Evolutionary conservation across 192 early-diverging fungal genomes (phyloP), one percentile per base, ranked within the genome.

Genomic region (Backusella liffmaniae): DNA sequence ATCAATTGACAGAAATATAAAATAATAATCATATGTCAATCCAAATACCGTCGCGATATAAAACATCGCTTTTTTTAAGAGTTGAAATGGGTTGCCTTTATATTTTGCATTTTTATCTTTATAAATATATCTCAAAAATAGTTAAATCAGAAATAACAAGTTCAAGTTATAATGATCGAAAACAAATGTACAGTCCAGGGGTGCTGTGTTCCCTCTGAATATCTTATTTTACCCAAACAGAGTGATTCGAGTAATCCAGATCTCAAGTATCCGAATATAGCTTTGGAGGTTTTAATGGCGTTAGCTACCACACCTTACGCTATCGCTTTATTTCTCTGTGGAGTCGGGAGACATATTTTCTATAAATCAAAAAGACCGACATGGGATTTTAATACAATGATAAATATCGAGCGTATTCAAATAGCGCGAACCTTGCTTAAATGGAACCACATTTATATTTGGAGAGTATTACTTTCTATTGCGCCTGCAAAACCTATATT

Each of bases 321-420:
- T 9, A 3, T 69, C 10, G 67, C 8, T n/a, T 23, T 69, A 12
- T 69, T 69, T 37, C 36, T 36, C 9, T 36, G 2, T 36, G 67
- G 37, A 21, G 5, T 69, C 2, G 34, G 21, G 4, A 41, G 35
- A 41, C 67, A 69, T 69, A 12, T 36, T 23, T 15, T 69, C 0
- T 23, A 36, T 23, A 36, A 69, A 23, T 66, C 74, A 2, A 68
- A 69, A 68, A 75, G 67, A 13, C 44, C 74, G 9, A 53, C 74
- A 0, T 75, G 74, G 74, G 74, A 75, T 56, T 29, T 75, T 3
- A 26, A 49, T 1, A 75, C 74, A 4, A 75, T 66, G 3, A 26
- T 75, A 36, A n/a, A 36, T 7, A 41, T 42, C 21, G 66, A 66
- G 23, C 4, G 42, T 21, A 16, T 69, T 32, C 74, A 75, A 35